Base-by-base conservation (phyloP, 352 stramenopile genomes). In the Pythium utonaiense region DNA sequence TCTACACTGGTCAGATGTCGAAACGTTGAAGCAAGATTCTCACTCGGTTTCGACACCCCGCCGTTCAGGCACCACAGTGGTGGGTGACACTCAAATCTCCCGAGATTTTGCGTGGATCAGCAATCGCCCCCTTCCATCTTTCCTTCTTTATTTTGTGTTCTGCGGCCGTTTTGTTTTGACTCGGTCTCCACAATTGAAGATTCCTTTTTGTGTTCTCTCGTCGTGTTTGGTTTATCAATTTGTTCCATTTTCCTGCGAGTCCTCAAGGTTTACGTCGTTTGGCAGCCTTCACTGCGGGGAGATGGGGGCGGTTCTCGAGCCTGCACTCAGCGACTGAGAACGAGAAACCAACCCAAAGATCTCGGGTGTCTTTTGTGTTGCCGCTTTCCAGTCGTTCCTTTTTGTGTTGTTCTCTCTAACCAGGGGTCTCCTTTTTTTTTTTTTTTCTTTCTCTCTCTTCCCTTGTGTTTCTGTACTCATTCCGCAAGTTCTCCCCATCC, bases 401-500 rank as follows among this genome's bases (percentile, higher is more conserved):
- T 22, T n/a, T 44, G 6, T 3, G 36, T 44, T 44, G 14, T 6
- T 41, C 10, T n/a, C n/a, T n/a, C n/a, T n/a, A n/a, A n/a, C n/a
- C n/a, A n/a, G n/a, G 34, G 12, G 12, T 6, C 6, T 36, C 31
- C 6, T 36, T 6, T 44, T 44, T 44, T n/a, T 44, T 44, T 44
- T 13, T 4, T 24, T 44, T 44, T 44, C 36, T 22, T 44, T 44
- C 3, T 9, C 10, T 41, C 12, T 36, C 31, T 36, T 36, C 6
- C 12, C 31, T 6, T 12, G 31, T 36, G 31, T 36, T 6, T 36
- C 31, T 14, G 34, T 41, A 14, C n/a, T 50, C 58, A 65, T 65
- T 65, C 58, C 34, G 25, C 58, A 65, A 65, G 49, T 65, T 65
- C 57, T n/a, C 58, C 58, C 58, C 58, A 65, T 59, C 51, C 36